phyloP scores from a whole-genome alignment of 352 stramenopile genomes.

The Peronosclerospora sorghi region DNA sequence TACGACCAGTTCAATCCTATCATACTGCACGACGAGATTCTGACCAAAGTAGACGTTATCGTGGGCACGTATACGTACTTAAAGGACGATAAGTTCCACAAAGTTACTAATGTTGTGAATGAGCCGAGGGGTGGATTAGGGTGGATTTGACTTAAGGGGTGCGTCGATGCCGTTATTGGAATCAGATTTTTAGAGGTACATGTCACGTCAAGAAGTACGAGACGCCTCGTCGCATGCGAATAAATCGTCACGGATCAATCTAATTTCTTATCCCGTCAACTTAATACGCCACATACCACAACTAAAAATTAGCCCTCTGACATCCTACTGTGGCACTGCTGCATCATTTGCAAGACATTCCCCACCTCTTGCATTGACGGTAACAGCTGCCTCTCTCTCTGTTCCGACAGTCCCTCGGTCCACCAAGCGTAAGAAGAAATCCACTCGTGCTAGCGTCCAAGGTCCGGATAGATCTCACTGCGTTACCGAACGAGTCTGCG shows the following conservation, averaged over 20 bases:
- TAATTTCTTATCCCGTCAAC: too few relatives aligned
- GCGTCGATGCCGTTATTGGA: slow-evolving; percentile 6
- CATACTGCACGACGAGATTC: too few relatives aligned
- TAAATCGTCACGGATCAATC: too few relatives aligned
- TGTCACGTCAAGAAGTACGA: not conserved
- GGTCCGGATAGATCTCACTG: slow-evolving; percentile 33
- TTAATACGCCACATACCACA: too few relatives aligned
- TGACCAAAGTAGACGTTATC: too few relatives aligned
- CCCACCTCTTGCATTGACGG: not conserved
- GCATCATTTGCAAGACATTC: slow-evolving; percentile 21
- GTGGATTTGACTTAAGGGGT: not conserved
- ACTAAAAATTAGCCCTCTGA: too few relatives aligned
- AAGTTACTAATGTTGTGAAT: too few relatives aligned
- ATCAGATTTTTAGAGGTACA: slow-evolving; percentile 9
- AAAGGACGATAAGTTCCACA: too few relatives aligned
- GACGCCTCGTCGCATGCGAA: slow-evolving; percentile 8
- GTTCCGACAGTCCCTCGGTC: not conserved
- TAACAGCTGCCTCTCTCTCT: too few relatives aligned
- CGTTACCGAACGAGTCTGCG: slow-evolving; percentile 24
- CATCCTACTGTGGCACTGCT: slow-evolving; percentile 28
- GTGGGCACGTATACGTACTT: too few relatives aligned
- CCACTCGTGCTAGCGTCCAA: slow-evolving; percentile 21
- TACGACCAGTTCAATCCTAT: too few relatives aligned
- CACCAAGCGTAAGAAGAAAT: slow-evolving; percentile 4
- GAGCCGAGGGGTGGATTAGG: slow-evolving; percentile 3